phyloP scores from a whole-genome alignment of 208 protist genomes.

The Novymonas esmeraldas region DNA sequence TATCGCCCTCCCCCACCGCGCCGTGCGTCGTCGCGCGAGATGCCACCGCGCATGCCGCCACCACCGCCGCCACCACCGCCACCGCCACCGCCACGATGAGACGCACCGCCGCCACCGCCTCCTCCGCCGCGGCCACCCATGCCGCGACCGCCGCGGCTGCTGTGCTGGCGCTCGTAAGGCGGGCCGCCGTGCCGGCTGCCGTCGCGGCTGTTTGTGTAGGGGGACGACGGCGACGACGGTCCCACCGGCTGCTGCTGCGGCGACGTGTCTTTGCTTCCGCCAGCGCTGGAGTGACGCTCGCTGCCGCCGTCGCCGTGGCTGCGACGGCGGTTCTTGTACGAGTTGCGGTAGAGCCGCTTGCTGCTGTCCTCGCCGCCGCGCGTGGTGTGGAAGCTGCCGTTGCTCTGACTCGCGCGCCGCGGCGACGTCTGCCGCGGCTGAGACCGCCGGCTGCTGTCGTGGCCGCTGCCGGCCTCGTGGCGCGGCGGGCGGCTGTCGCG shows the following conservation, averaged over 20 bases:
- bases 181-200: constrained; percentile 6
- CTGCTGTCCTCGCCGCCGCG: constrained; percentile 16
- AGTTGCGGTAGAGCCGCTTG: constrained; percentile 27
- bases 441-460: constrained; percentile 3
- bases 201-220: constrained; percentile 21
- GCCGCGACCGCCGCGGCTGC: not conserved
- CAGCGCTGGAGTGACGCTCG: constrained; percentile 11
- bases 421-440: constrained; percentile 12
- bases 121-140: not conserved
- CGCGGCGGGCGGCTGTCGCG: constrained; percentile 2
- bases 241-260: constrained; percentile 17
- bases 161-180: constrained; percentile 1
- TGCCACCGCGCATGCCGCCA: constrained; percentile 4
- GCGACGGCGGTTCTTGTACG: constrained; percentile 29
- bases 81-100: constrained; percentile 10
- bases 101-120: not conserved
- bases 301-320: constrained; percentile 13
- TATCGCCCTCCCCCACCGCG: constrained; percentile 14
- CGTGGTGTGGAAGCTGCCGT: not conserved
- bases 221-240: constrained; percentile 9
- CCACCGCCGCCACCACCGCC: not conserved
- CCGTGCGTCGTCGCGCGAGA: constrained; percentile 10
- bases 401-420: constrained; percentile 6
- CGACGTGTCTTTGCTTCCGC: constrained; percentile 13
- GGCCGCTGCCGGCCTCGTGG: not conserved